Evolutionary conservation across 2,329 filamentous ascomycete species (phyloP).

Genomic region (Microcyclospora pomicola): DNA sequence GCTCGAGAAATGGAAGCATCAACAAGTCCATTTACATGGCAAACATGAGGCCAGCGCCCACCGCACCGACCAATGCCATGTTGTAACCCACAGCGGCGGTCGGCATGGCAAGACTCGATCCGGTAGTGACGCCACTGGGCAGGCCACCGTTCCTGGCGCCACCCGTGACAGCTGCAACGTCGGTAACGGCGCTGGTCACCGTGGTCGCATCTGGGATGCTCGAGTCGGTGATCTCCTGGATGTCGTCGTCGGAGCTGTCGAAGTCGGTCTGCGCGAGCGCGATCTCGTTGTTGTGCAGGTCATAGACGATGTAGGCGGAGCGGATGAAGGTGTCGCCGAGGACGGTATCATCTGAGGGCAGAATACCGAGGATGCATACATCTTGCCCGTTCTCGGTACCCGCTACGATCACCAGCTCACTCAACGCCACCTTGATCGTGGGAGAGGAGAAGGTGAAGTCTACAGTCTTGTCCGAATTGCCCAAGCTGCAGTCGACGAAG

Average conservation of each 20-base stretch:
- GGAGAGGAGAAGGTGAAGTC: conserved; percentile 44
- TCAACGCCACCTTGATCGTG: conserved; percentile 40
- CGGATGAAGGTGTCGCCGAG: conserved; percentile 51
- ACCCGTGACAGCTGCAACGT: conserved; percentile 26
- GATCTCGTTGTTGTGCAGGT: conserved; percentile 46
- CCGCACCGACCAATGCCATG: conserved; percentile 14
- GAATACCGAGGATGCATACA: conserved; percentile 39
- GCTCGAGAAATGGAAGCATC: background rate
- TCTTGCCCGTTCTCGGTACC: conserved; percentile 27
- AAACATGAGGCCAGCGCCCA: conserved; percentile 14
- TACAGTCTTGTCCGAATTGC: conserved; percentile 35
- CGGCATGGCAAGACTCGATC: conserved; percentile 8
- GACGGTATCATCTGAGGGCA: conserved; percentile 36
- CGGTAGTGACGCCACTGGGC: conserved; percentile 4
- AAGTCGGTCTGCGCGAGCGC: conserved; percentile 48
- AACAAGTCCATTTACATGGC: conserved; percentile 9
- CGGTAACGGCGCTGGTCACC: conserved; percentile 37
- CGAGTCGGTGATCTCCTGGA: conserved; percentile 41
- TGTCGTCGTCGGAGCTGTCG: conserved; percentile 38
- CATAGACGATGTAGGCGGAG: conserved; percentile 50
- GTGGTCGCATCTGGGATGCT: conserved; percentile 39
- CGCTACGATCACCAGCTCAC: conserved; percentile 42
- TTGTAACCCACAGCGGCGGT: conserved; percentile 16
- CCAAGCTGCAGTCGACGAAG: conserved; percentile 40
- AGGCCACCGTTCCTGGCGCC: conserved; percentile 26